Conservation (phyloP, 2,329 filamentous ascomycete genomes). For the Parafenestella ontariensis region DNA sequence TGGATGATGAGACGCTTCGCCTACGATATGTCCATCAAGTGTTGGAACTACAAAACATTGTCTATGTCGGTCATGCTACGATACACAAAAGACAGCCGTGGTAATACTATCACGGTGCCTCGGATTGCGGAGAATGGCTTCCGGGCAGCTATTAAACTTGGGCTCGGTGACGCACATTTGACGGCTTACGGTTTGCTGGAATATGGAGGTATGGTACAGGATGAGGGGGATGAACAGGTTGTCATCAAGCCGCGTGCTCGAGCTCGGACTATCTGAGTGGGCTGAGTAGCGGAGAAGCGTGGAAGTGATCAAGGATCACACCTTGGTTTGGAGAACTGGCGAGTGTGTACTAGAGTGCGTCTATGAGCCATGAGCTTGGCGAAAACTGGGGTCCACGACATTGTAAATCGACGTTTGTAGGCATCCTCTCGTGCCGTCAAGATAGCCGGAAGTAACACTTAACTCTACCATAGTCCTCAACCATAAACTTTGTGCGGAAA, state of each 20-base stretch:
- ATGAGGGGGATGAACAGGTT: conserved; percentile 20
- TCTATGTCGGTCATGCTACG: neutral
- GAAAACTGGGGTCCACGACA: too few species aligned
- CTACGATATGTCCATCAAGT: neutral
- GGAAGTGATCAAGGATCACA: too few species aligned
- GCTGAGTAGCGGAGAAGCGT: neutral
- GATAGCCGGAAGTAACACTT: too few species aligned
- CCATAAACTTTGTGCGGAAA: too few species aligned
- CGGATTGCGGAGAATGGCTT: neutral
- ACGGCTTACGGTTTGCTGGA: neutral
- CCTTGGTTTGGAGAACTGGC: too few species aligned
- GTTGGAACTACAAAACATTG: neutral
- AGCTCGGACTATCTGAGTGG: neutral
- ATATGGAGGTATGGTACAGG: neutral
- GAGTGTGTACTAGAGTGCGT: too few species aligned
- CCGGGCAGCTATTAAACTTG: neutral
- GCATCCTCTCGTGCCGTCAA: too few species aligned
- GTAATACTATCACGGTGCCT: neutral
- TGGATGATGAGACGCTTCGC: neutral
- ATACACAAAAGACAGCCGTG: neutral
- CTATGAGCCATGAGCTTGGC: too few species aligned
- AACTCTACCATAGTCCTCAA: too few species aligned
- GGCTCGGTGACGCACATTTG: neutral
- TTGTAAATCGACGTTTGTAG: neutral
- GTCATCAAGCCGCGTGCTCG: neutral